Evolutionary conservation across 2,329 filamentous ascomycete genomes (phyloP).

Genomic region (Fusarium abutilonis): DNA sequence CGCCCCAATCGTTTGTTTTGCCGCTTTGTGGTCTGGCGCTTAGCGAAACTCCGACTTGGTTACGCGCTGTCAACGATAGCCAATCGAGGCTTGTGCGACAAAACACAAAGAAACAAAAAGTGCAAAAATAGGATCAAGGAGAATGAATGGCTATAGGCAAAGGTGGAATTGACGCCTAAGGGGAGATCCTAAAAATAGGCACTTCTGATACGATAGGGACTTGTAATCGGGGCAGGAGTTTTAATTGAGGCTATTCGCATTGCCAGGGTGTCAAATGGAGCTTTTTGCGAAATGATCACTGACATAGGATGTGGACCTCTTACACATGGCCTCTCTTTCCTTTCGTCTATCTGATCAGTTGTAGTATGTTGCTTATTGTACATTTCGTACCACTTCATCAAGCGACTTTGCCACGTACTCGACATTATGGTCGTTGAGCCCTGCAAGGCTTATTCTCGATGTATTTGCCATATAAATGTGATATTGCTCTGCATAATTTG

Average conservation of each 20-base stretch:
- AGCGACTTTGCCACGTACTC: constrained; percentile 28
- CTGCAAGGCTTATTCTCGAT: constrained; percentile 53
- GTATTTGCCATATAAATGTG: constrained; percentile 54
- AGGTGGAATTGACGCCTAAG: background rate
- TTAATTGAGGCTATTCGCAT: background rate
- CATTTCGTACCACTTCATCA: constrained; percentile 29
- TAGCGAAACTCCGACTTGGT: constrained; percentile 39
- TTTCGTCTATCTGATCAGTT: too few relatives aligned
- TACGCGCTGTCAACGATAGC: constrained; percentile 22
- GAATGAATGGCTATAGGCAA: background rate
- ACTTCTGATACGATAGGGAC: background rate
- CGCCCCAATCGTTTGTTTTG: constrained; percentile 40
- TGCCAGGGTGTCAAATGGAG: too few relatives aligned
- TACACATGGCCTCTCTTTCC: too few relatives aligned
- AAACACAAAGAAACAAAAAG: constrained; percentile 22
- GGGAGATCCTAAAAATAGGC: constrained; percentile 4
- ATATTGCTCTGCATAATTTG: constrained; percentile 40
- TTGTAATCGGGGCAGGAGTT: background rate
- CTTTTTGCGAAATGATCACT: too few relatives aligned
- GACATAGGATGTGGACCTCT: too few relatives aligned
- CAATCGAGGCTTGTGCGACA: constrained; percentile 8
- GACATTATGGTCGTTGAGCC: constrained; percentile 52
- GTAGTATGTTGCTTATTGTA: background rate
- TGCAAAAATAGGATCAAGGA: background rate
- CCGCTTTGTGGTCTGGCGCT: constrained; percentile 34